Percentiles rank a stretch among this genome's conserved stretches.
Evolutionary conservation across 345 rosid species (phyloP).

Genomic region (Abelmoschus esculentus): DNA sequence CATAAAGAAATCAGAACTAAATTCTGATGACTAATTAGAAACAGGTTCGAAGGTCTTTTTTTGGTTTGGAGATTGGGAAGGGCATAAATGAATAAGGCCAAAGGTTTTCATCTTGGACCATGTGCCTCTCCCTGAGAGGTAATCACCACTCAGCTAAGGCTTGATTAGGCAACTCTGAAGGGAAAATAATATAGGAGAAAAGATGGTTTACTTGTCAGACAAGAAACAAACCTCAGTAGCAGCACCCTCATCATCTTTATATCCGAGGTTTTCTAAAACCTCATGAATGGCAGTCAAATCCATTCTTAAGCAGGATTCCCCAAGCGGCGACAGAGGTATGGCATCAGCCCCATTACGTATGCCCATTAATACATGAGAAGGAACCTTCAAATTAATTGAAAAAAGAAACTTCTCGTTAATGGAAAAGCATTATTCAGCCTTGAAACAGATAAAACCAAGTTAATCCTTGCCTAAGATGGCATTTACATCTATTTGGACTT

Average conservation of each 20-base stretch:
- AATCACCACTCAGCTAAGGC: not conserved
- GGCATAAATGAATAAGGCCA: not conserved
- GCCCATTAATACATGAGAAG: slow-evolving; percentile 81
- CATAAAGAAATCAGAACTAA: not conserved
- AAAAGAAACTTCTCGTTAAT: not conserved
- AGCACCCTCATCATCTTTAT: slow-evolving; percentile 83
- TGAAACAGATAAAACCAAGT: not conserved
- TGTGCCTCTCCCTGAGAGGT: not conserved
- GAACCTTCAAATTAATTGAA: slow-evolving; percentile 43
- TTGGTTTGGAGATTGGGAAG: too few species aligned
- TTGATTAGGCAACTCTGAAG: not conserved
- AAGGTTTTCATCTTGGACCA: not conserved
- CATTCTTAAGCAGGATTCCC: slow-evolving; percentile 82
- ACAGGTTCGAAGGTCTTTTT: not conserved
- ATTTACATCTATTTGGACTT: too few species aligned
- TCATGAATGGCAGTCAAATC: slow-evolving; percentile 80
- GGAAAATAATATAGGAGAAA: not conserved
- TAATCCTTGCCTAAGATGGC: too few species aligned
- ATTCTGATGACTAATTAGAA: not conserved
- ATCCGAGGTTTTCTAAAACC: slow-evolving; percentile 62
- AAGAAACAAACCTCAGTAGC: slow-evolving; percentile 58
- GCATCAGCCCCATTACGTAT: slow-evolving; percentile 53
- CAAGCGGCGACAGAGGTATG: slow-evolving; percentile 55
- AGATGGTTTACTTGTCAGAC: not conserved
- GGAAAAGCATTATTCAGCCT: not conserved